Percentiles rank a stretch among this genome's conserved stretches.
phyloP scores from a whole-genome alignment of 441 rosid species.

The Manihot esculenta region DNA sequence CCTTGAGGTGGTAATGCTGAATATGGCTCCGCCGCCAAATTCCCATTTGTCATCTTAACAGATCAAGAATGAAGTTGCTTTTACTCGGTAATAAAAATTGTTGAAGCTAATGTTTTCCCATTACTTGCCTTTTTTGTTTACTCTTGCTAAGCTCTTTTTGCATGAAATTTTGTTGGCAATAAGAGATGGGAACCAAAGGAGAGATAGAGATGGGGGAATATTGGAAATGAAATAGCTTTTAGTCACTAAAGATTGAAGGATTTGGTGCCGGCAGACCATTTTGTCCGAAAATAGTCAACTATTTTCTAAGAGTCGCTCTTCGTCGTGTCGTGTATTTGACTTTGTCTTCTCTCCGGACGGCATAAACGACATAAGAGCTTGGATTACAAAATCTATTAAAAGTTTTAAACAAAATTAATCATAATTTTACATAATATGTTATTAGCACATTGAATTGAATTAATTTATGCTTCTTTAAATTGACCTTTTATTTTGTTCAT shows the following conservation, averaged over 20 bases:
- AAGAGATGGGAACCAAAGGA: background rate
- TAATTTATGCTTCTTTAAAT: background rate
- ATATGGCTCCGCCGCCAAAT: slow-evolving; percentile 17
- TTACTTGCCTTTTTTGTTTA: background rate
- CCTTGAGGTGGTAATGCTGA: slow-evolving; percentile 5
- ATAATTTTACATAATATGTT: too few relatives aligned
- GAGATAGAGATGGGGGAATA: background rate
- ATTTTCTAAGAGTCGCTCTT: background rate
- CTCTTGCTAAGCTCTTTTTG: background rate
- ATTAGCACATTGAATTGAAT: too few relatives aligned
- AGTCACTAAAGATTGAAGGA: slow-evolving; percentile 8
- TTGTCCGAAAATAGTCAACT: slow-evolving; percentile 4
- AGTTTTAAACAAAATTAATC: too few relatives aligned
- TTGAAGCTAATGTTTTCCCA: background rate
- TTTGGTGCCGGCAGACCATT: slow-evolving; percentile 34
- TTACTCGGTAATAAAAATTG: background rate
- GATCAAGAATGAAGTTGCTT: background rate
- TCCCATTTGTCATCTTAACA: slow-evolving; percentile 13
- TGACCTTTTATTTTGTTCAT: background rate
- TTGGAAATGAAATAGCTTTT: background rate
- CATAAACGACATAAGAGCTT: slow-evolving; percentile 21
- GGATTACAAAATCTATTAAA: too few relatives aligned
- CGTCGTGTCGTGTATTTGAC: slow-evolving; percentile 6
- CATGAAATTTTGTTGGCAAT: background rate
- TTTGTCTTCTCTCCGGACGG: slow-evolving; percentile 26